These are phyloP conservation scores for Rhipidocladum racemiflorum DNA, from an alignment of 176 grass and related monocot genomes.

Conservation along the genomic window DNA sequence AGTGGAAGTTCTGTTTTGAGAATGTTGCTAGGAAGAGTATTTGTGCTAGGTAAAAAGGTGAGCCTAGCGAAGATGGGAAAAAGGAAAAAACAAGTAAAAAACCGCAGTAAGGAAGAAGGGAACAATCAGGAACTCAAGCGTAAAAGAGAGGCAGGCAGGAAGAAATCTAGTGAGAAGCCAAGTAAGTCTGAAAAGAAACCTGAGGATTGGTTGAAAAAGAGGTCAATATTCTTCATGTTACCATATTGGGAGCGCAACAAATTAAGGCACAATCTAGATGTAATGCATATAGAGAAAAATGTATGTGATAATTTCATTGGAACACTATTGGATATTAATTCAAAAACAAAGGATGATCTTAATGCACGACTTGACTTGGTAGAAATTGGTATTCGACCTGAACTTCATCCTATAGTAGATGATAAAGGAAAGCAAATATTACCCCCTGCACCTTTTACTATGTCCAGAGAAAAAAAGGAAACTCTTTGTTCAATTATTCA, in stretches of 20 bases:
- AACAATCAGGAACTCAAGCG: not conserved
- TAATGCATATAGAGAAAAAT: slow-evolving; percentile 35
- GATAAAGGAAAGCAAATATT: not conserved
- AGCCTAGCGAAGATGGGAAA: too few relatives aligned
- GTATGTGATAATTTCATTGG: not conserved
- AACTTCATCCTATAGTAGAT: not conserved
- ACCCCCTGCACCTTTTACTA: not conserved
- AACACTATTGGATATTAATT: not conserved
- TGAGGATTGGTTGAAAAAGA: not conserved
- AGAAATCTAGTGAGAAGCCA: not conserved
- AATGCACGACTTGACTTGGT: not conserved
- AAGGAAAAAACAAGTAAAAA: not conserved
- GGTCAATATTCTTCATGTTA: not conserved
- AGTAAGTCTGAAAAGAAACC: not conserved
- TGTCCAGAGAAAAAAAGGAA: not conserved
- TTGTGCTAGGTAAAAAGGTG: not conserved
- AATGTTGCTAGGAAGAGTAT: not conserved
- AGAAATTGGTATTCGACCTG: not conserved
- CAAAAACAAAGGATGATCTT: not conserved
- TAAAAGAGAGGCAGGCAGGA: not conserved
- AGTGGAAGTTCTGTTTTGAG: not conserved
- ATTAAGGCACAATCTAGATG: slow-evolving; percentile 8
- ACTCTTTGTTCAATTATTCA: not conserved
- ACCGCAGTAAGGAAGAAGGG: not conserved
- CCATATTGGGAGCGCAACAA: not conserved